Base-by-base conservation (phyloP, 2,329 filamentous ascomycete species). In the Aureobasidium leucospermi region DNA sequence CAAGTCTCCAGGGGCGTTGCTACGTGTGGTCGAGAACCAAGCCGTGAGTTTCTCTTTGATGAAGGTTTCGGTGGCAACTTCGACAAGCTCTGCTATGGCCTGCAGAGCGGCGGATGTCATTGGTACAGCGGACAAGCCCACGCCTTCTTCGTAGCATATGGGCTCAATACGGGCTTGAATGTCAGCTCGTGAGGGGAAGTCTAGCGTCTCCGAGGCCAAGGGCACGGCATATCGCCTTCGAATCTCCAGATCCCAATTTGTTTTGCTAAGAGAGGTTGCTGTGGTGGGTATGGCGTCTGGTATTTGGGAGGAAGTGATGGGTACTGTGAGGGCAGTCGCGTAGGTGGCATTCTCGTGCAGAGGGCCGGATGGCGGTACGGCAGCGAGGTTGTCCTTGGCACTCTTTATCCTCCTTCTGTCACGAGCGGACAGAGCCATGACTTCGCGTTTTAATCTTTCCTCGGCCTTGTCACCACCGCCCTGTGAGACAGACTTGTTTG, bases 61-160 rank as follows among this genome's bases (percentile, higher is more conserved):
- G 66, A 80, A 86, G 1, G 80, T 84, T 66, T 87, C 84, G 0
- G 81, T 80, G 1, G 83, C 83, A 59, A 82, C 78, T 59, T 82
- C 81, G 69, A 87, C 78, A 58, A 83, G 80, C 46, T 84, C 81
- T 4, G 83, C 81, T 64, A 81, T 83, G 13, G 61, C 78, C 74
- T 60, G 78, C 65, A 51, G 75, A 72, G 60, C 51, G 23, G 52
- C 58, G 5, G 47, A 36, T 15, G 58, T 52, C 46, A 59, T 51
- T 4, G 58, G 58, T 29, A 51, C 47, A 13, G 65, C 53, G 3
- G 64, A 63, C 10, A 60, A 32, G n/a, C 34, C 43, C 48, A 81
- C 77, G 39, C 82, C 82, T 68, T 84, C 80, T 69, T 86, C 84
- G 69, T 86, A 86, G 69, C 83, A 85, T 61, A 86, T 85, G 2